These are phyloP conservation scores for Cetradonia linearis DNA, from an alignment of 495 filamentous ascomycete species.

Conservation along the genomic window DNA sequence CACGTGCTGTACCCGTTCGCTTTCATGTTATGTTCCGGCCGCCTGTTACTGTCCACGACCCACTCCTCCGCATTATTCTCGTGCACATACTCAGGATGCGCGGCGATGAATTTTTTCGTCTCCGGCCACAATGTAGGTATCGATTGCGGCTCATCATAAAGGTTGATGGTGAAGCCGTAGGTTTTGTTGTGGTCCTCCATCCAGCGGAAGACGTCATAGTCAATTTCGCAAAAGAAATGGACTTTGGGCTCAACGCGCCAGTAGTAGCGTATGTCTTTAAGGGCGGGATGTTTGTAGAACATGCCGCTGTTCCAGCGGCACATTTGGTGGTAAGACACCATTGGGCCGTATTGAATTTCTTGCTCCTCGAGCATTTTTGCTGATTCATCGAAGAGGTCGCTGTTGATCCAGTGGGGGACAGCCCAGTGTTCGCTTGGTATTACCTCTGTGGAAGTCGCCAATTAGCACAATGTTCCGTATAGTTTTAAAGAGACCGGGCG, in stretches of 20 bases:
- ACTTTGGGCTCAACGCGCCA: constrained; percentile 99
- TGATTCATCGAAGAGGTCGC: constrained; percentile 74
- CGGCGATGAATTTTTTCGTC: constrained; percentile 75
- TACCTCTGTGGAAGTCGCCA: constrained; percentile 41
- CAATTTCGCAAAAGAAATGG: constrained; percentile 97
- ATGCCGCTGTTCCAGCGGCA: constrained; percentile 98
- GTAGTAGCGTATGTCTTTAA: constrained; percentile 77
- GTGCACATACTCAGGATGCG: constrained; percentile 72
- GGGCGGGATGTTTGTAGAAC: constrained; percentile 92
- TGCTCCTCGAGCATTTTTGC: constrained; percentile 72
- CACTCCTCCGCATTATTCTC: constrained; percentile 78
- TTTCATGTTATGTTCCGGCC: constrained; percentile 59
- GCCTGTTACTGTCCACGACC: constrained; percentile 65
- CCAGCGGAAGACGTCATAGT: constrained; percentile 98
- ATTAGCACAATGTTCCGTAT: not conserved
- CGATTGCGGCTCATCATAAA: constrained; percentile 81
- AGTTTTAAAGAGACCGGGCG: not conserved
- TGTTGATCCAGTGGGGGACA: constrained; percentile 82
- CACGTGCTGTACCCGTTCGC: constrained; percentile 97
- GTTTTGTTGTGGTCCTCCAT: constrained; percentile 97
- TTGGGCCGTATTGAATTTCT: constrained; percentile 77
- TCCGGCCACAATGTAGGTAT: constrained; percentile 93
- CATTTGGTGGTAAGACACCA: constrained; percentile 96
- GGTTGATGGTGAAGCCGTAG: constrained; percentile 97
- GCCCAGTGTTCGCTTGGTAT: constrained; percentile 95